Conservation (phyloP, 768 basidiomycete genomes). For the Glaciozyma antarctica region DNA sequence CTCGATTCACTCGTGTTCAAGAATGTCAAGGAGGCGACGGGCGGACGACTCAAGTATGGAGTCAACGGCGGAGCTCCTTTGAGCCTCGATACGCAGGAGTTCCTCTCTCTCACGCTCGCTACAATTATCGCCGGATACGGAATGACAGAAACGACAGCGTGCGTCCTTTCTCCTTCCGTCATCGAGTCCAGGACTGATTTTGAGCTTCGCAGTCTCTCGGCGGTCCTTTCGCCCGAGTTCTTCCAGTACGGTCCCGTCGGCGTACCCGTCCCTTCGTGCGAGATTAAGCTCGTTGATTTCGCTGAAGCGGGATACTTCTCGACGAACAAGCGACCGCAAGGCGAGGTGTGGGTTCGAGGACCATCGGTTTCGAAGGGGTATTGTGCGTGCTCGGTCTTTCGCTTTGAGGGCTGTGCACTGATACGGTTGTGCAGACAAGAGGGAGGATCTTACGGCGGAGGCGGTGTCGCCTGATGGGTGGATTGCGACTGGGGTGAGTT, state of each 20-base stretch:
- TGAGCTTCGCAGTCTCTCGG: slow-evolving; percentile 50
- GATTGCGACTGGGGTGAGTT: slow-evolving; percentile 64
- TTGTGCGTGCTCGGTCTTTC: slow-evolving; percentile 39
- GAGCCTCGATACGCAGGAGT: slow-evolving; percentile 79
- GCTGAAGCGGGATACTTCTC: slow-evolving; percentile 72
- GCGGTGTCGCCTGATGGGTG: slow-evolving; percentile 84
- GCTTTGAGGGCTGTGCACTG: background rate
- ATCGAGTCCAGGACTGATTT: no score
- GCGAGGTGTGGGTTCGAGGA: slow-evolving; percentile 81
- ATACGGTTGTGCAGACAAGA: slow-evolving; percentile 46
- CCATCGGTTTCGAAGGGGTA: slow-evolving; percentile 78
- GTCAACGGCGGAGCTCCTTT: slow-evolving; percentile 77
- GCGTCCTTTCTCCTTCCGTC: no score
- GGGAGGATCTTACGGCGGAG: slow-evolving; percentile 78
- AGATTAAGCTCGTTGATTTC: slow-evolving; percentile 69
- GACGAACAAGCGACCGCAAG: slow-evolving; percentile 62
- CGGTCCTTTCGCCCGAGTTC: slow-evolving; percentile 72
- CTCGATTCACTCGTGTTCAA: slow-evolving; percentile 62
- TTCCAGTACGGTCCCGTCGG: slow-evolving; percentile 69
- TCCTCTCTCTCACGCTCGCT: slow-evolving; percentile 69
- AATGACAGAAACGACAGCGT: slow-evolving; percentile 62
- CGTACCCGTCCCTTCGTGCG: slow-evolving; percentile 74
- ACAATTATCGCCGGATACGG: slow-evolving; percentile 76
- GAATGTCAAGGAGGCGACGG: slow-evolving; percentile 69
- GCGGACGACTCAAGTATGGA: slow-evolving; percentile 73